Evolutionary conservation across 768 basidiomycete genomes (phyloP), one percentile per base, ranked within the genome.

Genomic region (Russula sp.): DNA sequence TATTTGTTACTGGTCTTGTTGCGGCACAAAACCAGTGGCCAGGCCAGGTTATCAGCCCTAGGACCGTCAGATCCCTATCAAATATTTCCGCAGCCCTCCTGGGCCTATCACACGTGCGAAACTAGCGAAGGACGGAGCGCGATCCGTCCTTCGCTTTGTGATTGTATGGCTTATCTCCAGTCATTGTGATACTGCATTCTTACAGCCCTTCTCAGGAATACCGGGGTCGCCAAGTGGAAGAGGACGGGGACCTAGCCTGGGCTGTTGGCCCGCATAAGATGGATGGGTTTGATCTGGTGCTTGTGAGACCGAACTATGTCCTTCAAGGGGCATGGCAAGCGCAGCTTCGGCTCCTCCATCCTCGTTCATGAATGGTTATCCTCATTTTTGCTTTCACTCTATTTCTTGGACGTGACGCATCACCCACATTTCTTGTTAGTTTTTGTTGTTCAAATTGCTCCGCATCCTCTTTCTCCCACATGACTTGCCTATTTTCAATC

Each of bases 281-380:
- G 73, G 79, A 72, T 45, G 74, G 86, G 7, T 86, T 87, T 35
- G 83, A 90, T 71, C 77, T 91, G 55, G 75, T 86, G 52, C 80
- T 91, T 51, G 85, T 91, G 67, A 87, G 87, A 68, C 82, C 90
- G 58, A 87, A 90, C 73, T 88, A 91, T 66, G 88, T 90, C 57
- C 88, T 87, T 13, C 82, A 87, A 74, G 89, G 88, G 18, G 85
- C 84, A 59, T 91, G 89, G 89, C 89, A 91, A 63, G 87, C 88
- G 22, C 87, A 91, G 61, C 74, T 91, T 50, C 80, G 87, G 70
- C 77, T 90, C 53, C 18, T 55, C 6, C 51, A 22, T 4, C 65
- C 63, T 48, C 52, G 52, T 6, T n/a, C 62, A 59, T 65, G 22
- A 63, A 4, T 22, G 2, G 16, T 37, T 6, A 55, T 42, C 6